Evolutionary conservation across 495 filamentous ascomycete genomes (phyloP), one percentile per base, ranked within the genome.

Genomic region (Mycothermus thermophilus): DNA sequence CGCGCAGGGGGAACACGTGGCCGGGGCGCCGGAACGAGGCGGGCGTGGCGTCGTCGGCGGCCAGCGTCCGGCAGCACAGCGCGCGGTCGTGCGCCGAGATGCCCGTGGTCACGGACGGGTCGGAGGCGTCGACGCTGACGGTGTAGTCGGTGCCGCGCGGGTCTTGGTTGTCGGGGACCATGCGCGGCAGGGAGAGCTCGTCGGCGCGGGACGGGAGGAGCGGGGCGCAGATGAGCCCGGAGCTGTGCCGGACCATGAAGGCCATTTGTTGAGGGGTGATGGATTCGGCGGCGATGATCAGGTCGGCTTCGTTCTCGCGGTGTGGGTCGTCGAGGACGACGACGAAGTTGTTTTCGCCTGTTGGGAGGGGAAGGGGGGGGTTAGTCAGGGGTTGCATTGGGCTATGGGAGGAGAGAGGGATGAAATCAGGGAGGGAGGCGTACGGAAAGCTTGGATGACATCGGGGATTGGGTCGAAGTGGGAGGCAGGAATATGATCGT

Each of bases 241-340:
- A 93, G 11, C 78, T 77, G 52, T 93, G 73, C 18, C 86, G 82
- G 45, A 97, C 73, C 69, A 97, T 75, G 59, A 95, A 96, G 39
- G 85, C 85, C 81, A 87, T 86, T 57, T 96, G 86, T 33, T 81
- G 71, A 11, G 83, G 67, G 14, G 88, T 95, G 48, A 95, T 64
- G 43, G 81, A 70, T 22, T 84, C 67, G 15, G 86, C 92, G 33
- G 92, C 83, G 48, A 95, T 88, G 56, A 97, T 93, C 17, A 97
- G 77, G 62, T 97, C 90, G 47, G 85, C 92, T 67, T 97, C 92
- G 59, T 96, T 96, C 55, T 97, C 92, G 51, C 90, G 87, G 37
- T 76, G 69, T 30, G 79, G 72, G 39, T 79, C 79, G 61, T 97
- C 92, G 41, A 96, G 82, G 14, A 93, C 85, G 34, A 97, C 73